Evolutionary conservation across 352 stramenopile genomes (phyloP).

Genomic region (Globisporangium abappressorium): DNA sequence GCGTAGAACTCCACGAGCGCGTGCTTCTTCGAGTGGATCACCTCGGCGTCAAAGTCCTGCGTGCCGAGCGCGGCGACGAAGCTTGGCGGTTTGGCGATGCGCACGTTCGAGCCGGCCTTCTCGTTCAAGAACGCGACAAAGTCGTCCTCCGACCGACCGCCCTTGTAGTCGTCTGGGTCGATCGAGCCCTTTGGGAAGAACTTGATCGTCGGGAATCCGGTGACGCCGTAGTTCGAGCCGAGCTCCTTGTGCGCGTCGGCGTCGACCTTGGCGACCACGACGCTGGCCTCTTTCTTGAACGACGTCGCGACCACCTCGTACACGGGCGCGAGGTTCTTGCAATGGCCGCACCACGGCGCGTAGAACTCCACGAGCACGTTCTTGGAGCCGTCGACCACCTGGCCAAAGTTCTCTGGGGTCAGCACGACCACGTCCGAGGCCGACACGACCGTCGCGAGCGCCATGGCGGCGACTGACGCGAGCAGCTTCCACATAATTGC

Average conservation of each 20-base stretch:
- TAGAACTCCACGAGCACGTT: slow-evolving; percentile 87
- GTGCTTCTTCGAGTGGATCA: slow-evolving; percentile 84
- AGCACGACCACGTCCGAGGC: slow-evolving; percentile 78
- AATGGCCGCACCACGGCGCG: slow-evolving; percentile 75
- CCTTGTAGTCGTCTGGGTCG: slow-evolving; percentile 82
- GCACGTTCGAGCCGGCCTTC: slow-evolving; percentile 70
- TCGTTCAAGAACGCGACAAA: slow-evolving; percentile 77
- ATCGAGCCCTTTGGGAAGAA: slow-evolving; percentile 84
- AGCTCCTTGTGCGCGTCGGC: slow-evolving; percentile 84
- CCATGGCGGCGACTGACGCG: slow-evolving; percentile 33
- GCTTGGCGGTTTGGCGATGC: slow-evolving; percentile 64
- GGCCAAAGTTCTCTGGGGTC: slow-evolving; percentile 80
- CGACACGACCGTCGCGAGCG: slow-evolving; percentile 48
- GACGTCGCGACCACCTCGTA: slow-evolving; percentile 86
- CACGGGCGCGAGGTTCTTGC: slow-evolving; percentile 66
- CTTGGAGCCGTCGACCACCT: slow-evolving; percentile 80
- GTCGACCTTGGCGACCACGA: slow-evolving; percentile 90
- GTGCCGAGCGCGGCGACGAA: slow-evolving; percentile 60
- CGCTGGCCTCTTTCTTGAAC: slow-evolving; percentile 82
- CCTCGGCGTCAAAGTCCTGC: slow-evolving; percentile 72
- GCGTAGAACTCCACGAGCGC: slow-evolving; percentile 93
- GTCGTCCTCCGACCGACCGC: slow-evolving; percentile 81
- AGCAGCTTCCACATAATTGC: slow-evolving; percentile 57
- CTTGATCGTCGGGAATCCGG: slow-evolving; percentile 93
- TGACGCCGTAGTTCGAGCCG: slow-evolving; percentile 80